Evolutionary conservation across 331 rosid genomes (phyloP).

Genomic region (Acacia pycnantha): DNA sequence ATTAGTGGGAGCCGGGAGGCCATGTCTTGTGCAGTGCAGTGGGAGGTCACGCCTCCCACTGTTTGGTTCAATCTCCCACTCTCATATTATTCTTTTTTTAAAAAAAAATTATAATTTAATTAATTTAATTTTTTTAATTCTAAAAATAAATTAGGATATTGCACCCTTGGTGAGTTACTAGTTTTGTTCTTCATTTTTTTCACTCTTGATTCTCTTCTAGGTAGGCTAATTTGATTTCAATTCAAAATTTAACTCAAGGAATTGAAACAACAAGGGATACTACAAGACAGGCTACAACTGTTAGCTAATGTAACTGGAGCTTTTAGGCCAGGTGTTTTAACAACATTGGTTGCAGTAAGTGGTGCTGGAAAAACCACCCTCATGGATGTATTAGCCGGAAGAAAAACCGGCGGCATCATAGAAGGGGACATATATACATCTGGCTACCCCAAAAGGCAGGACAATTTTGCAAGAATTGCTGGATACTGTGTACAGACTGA

Average conservation of each 20-base stretch:
- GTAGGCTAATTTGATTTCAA: constrained; percentile 35
- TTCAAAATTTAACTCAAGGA: constrained; percentile 64
- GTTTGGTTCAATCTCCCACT: too few relatives aligned
- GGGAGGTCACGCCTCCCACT: too few relatives aligned
- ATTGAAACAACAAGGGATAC: constrained; percentile 88
- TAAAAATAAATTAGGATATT: too few relatives aligned
- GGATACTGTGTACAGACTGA: constrained; percentile 99
- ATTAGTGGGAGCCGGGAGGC: too few relatives aligned
- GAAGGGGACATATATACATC: constrained; percentile 81
- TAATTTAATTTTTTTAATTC: too few relatives aligned
- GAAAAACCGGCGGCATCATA: constrained; percentile 90
- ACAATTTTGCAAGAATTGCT: constrained; percentile 94
- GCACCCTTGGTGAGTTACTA: constrained; percentile 60
- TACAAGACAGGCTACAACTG: constrained; percentile 79
- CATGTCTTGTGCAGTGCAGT: too few relatives aligned
- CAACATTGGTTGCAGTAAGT: constrained; percentile 97
- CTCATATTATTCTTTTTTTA: too few relatives aligned
- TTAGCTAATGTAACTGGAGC: constrained; percentile 84
- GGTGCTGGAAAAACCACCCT: constrained; percentile 98
- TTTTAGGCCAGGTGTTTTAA: constrained; percentile 92
- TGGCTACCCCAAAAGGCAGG: constrained; percentile 93
- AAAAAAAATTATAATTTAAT: too few relatives aligned
- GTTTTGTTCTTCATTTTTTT: not conserved
- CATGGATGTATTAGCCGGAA: constrained; percentile 96
- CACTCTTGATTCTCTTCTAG: not conserved